Conservation (phyloP, 2,329 filamentous ascomycete species). For the Paecilomyces sp. region DNA sequence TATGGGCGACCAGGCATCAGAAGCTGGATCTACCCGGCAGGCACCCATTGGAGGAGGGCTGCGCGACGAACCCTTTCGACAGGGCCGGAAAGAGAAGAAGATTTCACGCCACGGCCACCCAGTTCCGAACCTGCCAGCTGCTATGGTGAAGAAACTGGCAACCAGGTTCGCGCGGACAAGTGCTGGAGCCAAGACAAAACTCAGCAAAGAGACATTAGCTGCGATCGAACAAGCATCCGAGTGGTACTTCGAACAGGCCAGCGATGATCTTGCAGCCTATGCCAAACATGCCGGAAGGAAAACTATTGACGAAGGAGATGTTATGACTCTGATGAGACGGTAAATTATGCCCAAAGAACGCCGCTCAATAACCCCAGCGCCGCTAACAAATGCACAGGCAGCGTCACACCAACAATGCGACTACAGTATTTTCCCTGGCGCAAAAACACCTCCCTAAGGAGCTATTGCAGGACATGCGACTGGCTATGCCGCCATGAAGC, state of each 20-base stretch:
- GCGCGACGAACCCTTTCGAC: constrained; percentile 21
- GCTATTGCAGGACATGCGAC: constrained; percentile 66
- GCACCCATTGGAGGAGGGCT: constrained; percentile 26
- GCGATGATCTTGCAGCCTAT: constrained; percentile 72
- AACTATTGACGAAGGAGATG: constrained; percentile 78
- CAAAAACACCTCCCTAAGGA: constrained; percentile 76
- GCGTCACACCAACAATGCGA: constrained; percentile 62
- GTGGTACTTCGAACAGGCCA: constrained; percentile 86
- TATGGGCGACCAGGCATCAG: constrained; percentile 18
- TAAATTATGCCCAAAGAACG: constrained; percentile 34
- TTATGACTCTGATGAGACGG: constrained; percentile 76
- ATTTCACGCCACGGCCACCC: constrained; percentile 65
- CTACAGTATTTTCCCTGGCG: constrained; percentile 79
- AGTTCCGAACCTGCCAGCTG: constrained; percentile 66
- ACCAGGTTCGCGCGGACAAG: constrained; percentile 63
- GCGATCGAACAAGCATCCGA: constrained; percentile 75
- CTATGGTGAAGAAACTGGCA: constrained; percentile 60
- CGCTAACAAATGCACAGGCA: constrained; percentile 53
- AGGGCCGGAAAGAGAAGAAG: constrained; percentile 44
- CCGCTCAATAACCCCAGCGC: background rate
- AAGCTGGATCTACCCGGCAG: constrained; percentile 22
- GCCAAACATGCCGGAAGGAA: constrained; percentile 75
- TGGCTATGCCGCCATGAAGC: constrained; percentile 30
- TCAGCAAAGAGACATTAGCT: constrained; percentile 65
- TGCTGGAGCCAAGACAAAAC: constrained; percentile 58